Percentiles rank a stretch among this genome's conserved stretches.
Evolutionary conservation across 2,329 filamentous ascomycete species (phyloP).

Genomic region (Zymoseptoria brevis): DNA sequence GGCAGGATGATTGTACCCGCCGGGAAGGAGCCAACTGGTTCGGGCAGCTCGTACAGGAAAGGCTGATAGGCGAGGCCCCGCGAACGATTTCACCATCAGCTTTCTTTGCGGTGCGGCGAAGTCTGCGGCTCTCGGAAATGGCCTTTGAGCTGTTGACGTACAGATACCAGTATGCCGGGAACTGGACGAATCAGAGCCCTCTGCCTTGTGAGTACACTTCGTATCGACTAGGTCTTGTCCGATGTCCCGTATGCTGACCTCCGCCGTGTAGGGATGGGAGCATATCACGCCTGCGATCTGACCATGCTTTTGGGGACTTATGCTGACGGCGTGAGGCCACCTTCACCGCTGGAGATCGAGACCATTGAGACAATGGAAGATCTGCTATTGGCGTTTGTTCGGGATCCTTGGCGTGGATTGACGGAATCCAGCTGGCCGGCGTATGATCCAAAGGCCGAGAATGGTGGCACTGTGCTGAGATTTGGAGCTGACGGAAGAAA

Average conservation of each 20-base stretch:
- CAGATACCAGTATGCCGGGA: conserved; percentile 32
- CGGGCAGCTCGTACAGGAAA: conserved; percentile 56
- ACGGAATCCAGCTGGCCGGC: conserved; percentile 25
- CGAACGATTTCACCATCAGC: neutral
- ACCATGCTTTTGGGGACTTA: conserved; percentile 32
- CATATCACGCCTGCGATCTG: conserved; percentile 32
- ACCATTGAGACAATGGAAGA: conserved; percentile 32
- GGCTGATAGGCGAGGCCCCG: conserved; percentile 51
- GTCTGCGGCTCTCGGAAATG: conserved; percentile 15
- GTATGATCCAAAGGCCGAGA: conserved; percentile 17
- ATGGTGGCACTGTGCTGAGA: conserved; percentile 12
- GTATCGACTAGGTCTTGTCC: neutral
- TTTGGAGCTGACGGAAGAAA: conserved; percentile 16
- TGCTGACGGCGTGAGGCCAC: conserved; percentile 22
- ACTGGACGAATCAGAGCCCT: conserved; percentile 7
- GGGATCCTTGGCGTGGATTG: conserved; percentile 24
- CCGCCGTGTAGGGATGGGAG: conserved; percentile 22
- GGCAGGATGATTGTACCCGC: conserved; percentile 57
- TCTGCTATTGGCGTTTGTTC: conserved; percentile 30
- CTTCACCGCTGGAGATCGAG: conserved; percentile 24
- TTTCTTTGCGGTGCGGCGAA: neutral
- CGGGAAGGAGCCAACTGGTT: conserved; percentile 49
- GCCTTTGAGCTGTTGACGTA: conserved; percentile 25
- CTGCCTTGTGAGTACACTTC: conserved; percentile 7
- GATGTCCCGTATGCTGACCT: neutral